Evolutionary conservation across 2,329 filamentous ascomycete species (phyloP).

Genomic region (Colletotrichum sp.): DNA sequence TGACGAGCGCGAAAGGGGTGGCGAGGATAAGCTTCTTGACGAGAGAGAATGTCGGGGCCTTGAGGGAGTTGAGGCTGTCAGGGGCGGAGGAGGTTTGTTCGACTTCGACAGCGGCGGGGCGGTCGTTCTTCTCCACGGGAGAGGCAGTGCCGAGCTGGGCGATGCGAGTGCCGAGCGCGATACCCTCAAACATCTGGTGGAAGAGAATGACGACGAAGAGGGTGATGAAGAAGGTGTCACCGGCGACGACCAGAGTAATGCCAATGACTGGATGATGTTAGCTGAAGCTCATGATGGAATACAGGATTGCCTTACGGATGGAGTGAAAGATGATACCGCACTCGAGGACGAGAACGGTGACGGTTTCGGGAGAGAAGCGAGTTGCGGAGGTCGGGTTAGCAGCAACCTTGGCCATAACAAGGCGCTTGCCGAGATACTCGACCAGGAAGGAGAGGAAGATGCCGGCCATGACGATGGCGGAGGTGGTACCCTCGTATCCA

Average conservation of each 20-base stretch:
- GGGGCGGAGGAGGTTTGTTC: conserved; percentile 28
- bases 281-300: background rate
- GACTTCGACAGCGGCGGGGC: conserved; percentile 4
- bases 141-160: conserved; percentile 56
- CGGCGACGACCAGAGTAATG: conserved; percentile 66
- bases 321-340: conserved; percentile 79
- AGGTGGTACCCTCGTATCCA: conserved; percentile 71
- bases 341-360: conserved; percentile 74
- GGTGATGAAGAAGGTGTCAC: conserved; percentile 60
- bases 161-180: conserved; percentile 76
- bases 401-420: conserved; percentile 45
- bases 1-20: conserved; percentile 70
- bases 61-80: conserved; percentile 3
- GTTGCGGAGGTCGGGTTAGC: conserved; percentile 26
- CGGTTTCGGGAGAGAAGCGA: conserved; percentile 48
- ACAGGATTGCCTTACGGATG: conserved; percentile 52
- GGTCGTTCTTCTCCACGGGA: background rate
- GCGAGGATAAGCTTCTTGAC: conserved; percentile 66
- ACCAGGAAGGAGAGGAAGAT: conserved; percentile 75
- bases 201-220: conserved; percentile 75
- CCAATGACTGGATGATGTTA: conserved; percentile 57
- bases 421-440: conserved; percentile 69
- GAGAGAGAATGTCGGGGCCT: conserved; percentile 34
- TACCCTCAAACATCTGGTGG: conserved; percentile 80
- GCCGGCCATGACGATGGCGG: conserved; percentile 76